A percentile compares a stretch with the other conserved stretches of the same genome.
These are phyloP conservation scores for Mycena capillaripes DNA, from an alignment of 768 basidiomycete genomes.

Conservation along the genomic window DNA sequence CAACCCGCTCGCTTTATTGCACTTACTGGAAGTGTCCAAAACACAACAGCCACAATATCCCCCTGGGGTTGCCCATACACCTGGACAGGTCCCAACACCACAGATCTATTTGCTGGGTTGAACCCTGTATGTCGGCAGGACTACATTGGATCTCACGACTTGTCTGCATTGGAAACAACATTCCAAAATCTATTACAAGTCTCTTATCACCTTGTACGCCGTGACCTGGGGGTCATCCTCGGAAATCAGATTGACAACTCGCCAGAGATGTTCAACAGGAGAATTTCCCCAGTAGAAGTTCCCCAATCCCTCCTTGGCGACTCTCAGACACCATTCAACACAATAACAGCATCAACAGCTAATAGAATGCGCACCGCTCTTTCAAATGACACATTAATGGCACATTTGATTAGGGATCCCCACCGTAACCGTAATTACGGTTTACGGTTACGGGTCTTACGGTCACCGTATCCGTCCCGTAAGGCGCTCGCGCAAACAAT, in stretches of 20 bases:
- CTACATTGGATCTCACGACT: not conserved
- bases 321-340: not conserved
- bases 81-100: not conserved
- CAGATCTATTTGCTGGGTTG: not conserved
- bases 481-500: too few species aligned
- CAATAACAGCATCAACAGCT: not conserved
- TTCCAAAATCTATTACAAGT: not conserved
- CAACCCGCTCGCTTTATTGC: not conserved
- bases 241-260: not conserved
- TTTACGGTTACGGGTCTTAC: too few species aligned
- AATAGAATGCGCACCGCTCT: not conserved
- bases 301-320: not conserved
- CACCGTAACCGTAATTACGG: too few species aligned
- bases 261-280: not conserved
- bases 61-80: not conserved
- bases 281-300: not conserved
- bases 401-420: too few species aligned
- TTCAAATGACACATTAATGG: not conserved
- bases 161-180: not conserved
- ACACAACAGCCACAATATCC: not conserved
- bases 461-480: too few species aligned
- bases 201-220: not conserved
- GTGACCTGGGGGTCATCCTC: not conserved
- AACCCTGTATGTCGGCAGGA: not conserved
- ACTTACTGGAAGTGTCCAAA: not conserved